Percentiles rank a stretch among this genome's conserved stretches.
These are phyloP conservation scores for Plasmodium blacklocki DNA, from an alignment of 169 alveolate genomes.

Conservation along the genomic window DNA sequence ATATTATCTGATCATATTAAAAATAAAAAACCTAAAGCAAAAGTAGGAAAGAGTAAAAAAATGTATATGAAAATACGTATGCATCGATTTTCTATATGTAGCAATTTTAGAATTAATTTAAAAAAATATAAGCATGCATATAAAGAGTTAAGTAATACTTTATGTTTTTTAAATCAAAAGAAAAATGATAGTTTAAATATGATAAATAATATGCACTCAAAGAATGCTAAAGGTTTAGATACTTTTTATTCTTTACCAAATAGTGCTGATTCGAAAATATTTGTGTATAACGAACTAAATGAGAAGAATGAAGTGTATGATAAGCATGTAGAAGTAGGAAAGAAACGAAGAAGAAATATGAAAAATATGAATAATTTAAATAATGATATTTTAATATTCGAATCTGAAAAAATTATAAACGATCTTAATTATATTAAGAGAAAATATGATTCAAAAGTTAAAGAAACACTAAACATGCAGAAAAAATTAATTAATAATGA, in stretches of 20 bases:
- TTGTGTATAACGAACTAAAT: neutral
- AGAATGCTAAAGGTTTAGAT: conserved; percentile 36
- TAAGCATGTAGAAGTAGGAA: neutral
- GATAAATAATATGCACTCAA: neutral
- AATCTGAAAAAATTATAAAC: conserved; percentile 54
- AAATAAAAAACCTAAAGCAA: no score
- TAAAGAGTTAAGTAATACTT: conserved; percentile 16
- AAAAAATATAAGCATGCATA: conserved; percentile 67
- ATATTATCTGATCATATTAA: no score
- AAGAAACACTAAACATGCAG: conserved; percentile 73
- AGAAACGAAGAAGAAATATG: neutral
- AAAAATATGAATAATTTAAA: no score
- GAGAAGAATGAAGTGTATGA: conserved; percentile 14
- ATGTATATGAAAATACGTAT: conserved; percentile 61
- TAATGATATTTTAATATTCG: conserved; percentile 26
- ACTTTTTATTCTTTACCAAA: conserved; percentile 75
- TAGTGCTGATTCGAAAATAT: conserved; percentile 47
- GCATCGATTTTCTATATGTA: conserved; percentile 72
- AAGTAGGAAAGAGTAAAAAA: neutral
- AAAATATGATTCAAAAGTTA: conserved; percentile 69
- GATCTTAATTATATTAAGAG: conserved; percentile 66
- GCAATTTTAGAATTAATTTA: conserved; percentile 42
- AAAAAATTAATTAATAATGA: conserved; percentile 62
- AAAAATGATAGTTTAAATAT: conserved; percentile 14
- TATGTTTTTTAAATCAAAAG: conserved; percentile 32